These are phyloP conservation scores for Withania somnifera DNA, from an alignment of 305 asterid genomes.

Conservation along the genomic window DNA sequence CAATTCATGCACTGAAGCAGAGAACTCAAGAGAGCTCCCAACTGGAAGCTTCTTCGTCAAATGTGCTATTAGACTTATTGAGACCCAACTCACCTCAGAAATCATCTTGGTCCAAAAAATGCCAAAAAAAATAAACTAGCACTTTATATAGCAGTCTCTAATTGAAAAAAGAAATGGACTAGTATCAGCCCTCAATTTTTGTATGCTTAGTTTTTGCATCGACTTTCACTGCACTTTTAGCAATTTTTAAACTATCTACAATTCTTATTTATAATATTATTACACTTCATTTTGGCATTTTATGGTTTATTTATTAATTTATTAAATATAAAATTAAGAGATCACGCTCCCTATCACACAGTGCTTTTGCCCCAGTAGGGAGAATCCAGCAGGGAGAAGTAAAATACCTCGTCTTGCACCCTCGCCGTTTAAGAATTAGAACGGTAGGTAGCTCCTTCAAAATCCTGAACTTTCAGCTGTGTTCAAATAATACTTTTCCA, in stretches of 20 bases:
- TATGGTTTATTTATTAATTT: no score
- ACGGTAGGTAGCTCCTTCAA: background rate
- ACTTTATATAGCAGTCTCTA: background rate
- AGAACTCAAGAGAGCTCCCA: background rate
- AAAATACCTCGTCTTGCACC: background rate
- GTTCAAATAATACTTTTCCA: background rate
- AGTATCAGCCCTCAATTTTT: background rate
- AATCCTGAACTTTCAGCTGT: background rate
- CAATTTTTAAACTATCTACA: background rate
- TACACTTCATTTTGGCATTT: background rate
- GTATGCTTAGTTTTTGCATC: background rate
- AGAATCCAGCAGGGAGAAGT: no score
- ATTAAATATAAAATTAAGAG: no score
- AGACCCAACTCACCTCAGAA: background rate
- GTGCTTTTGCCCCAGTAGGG: background rate
- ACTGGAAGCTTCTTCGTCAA: background rate
- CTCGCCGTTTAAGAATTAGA: background rate
- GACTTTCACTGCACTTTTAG: background rate
- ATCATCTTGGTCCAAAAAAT: background rate
- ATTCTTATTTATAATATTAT: no score
- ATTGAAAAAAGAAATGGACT: background rate
- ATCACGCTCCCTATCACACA: background rate
- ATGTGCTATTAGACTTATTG: background rate
- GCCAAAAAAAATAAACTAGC: background rate
- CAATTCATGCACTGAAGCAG: background rate